A percentile compares a stretch with the other conserved stretches of the same genome.
These are phyloP conservation scores for Kitagawia praeruptora DNA, from an alignment of 129 eudicot species.

Conservation along the genomic window DNA sequence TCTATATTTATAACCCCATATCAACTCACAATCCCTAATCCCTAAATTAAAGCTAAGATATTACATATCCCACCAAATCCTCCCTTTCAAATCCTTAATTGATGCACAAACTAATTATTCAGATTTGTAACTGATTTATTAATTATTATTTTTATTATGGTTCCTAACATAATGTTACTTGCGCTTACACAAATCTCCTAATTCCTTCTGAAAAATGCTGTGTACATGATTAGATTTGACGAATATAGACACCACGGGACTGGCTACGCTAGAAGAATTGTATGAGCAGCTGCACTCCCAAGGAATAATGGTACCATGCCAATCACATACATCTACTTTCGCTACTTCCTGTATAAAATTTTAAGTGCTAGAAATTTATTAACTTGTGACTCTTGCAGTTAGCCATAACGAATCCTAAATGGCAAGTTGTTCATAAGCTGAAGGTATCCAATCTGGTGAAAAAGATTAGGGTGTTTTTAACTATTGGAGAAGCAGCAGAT, in stretches of 20 bases:
- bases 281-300: constrained; percentile 34
- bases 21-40: no score
- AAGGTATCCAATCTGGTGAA: constrained; percentile 37
- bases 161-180: no score
- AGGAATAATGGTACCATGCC: constrained; percentile 33
- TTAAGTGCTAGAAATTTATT: not conserved
- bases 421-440: constrained; percentile 57
- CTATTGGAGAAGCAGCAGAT: constrained; percentile 51
- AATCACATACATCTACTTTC: not conserved
- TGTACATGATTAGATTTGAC: constrained; percentile 29
- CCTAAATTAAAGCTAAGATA: no score
- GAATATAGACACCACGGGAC: constrained; percentile 51
- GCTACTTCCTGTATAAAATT: not conserved
- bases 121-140: no score
- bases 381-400: constrained; percentile 20
- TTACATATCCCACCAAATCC: no score
- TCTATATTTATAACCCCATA: no score
- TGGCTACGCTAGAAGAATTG: constrained; percentile 45
- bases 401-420: constrained; percentile 43
- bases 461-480: constrained; percentile 43
- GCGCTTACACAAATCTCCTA: not conserved
- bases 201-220: not conserved
- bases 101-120: no score
- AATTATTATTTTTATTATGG: no score
- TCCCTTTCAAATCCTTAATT: no score